Conservation (phyloP, 75 land plant genomes). For the Azolla pinnata region DNA sequence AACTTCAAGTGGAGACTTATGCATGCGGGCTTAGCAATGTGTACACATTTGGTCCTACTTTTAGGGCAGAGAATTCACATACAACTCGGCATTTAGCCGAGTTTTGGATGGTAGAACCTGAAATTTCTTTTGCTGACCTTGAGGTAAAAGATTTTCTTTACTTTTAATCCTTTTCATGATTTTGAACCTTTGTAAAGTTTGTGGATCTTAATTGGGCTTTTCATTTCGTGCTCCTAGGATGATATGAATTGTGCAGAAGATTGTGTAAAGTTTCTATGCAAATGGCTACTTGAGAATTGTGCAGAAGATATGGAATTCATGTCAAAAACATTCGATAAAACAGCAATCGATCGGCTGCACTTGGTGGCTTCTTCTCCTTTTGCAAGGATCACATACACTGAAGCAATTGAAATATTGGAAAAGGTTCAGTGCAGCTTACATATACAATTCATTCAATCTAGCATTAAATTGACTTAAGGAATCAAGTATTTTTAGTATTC, state of each 20-base stretch:
- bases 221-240: conserved; percentile 61
- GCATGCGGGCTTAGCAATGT: conserved; percentile 70
- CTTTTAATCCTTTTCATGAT: no score
- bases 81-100: conserved; percentile 48
- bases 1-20: conserved; percentile 75
- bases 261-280: conserved; percentile 56
- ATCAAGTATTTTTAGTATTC: no score
- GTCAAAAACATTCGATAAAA: conserved; percentile 38
- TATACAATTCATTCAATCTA: no score
- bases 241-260: conserved; percentile 79
- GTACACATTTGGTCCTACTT: conserved; percentile 82
- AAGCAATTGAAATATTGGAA: conserved; percentile 59
- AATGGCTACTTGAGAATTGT: conserved; percentile 54
- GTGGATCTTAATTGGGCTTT: no score
- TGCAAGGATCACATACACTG: conserved; percentile 73
- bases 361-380: conserved; percentile 66
- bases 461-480: no score
- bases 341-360: conserved; percentile 37
- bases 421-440: no score
- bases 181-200: no score
- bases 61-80: conserved; percentile 45
- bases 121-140: conserved; percentile 75
- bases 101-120: conserved; percentile 75
- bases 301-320: conserved; percentile 55
- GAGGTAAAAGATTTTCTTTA: no score